Evolutionary conservation across 495 filamentous ascomycete species (phyloP), one percentile per base, ranked within the genome.

Genomic region (Aspergillus heteromorphus): DNA sequence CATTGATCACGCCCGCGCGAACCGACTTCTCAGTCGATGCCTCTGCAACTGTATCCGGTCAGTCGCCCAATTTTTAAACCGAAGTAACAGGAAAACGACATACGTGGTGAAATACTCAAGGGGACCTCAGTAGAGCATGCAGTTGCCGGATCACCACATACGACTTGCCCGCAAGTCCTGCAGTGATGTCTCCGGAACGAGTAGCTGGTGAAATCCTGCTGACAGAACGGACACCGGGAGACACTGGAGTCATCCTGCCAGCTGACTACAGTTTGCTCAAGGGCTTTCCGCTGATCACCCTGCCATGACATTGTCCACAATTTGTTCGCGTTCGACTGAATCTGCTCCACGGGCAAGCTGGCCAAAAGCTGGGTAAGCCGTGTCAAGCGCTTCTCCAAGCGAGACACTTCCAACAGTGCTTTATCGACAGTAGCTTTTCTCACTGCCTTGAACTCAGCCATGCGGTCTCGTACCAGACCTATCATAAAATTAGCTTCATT

Each of bases 231-330:
- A 57, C 93, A 98, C 43, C 82, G 83, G 4, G 76, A 49, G 18
- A 98, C 91, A 41, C 73, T 81, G 0, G 86, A 78, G 71, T 97
- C 95, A 45, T 97, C 93, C 66, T 98, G 87, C 93, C 93, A 98
- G 13, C 85, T 86, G 16, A 97, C 90, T 14, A 98, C 81, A 0
- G 86, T 89, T 62, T 98, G 95, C 69, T 98, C 93, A 8, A 97
- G 71, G 13, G 78, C 62, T 67, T 93, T 91, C 36, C 88, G 78
- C 51, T 88, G 87, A 52, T 78, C 75, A 49, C 76, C 84, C 65
- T 83, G 84, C 49, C 79, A 75, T 19, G 78, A 68, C 4, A 87
- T 66, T 10, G 82, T 75, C 79, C 84, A 87, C 10, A 78, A 65
- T 31, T 81, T 79, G 13, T 74, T 73, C 18, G 72, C 68, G 29